phyloP scores from a whole-genome alignment of 257 asterid species.

The Solanum clarkiae region DNA sequence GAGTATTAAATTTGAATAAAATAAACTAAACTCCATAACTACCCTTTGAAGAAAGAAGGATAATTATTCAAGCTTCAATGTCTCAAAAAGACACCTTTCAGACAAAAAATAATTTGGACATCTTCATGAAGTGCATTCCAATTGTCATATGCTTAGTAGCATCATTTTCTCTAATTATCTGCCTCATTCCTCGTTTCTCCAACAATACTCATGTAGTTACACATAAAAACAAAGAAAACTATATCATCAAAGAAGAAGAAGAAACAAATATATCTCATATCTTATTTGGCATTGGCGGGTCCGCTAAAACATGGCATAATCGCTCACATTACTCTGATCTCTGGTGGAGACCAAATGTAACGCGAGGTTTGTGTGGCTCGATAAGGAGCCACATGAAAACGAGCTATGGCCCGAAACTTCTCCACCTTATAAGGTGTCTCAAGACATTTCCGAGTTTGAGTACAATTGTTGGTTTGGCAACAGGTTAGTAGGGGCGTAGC shows the following conservation, averaged over 20 bases:
- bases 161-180: neutral
- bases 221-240: neutral
- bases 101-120: neutral
- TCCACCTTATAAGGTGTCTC: neutral
- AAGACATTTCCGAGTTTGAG: neutral
- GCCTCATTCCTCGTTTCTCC: neutral
- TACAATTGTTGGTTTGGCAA: neutral
- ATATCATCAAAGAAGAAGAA: neutral
- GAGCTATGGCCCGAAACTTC: neutral
- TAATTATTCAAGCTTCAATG: neutral
- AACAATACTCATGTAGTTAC: neutral
- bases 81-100: neutral
- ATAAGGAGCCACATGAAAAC: neutral
- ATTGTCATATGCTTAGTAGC: neutral
- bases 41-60: neutral
- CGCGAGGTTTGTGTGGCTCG: neutral
- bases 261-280: neutral
- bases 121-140: neutral
- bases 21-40: neutral
- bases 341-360: neutral
- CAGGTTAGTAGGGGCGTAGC: neutral
- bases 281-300: neutral
- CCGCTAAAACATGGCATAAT: neutral
- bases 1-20: too few species aligned
- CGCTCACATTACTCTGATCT: neutral